phyloP scores from a whole-genome alignment of 2,329 filamentous ascomycete species.

The Diaporthe destruens region DNA sequence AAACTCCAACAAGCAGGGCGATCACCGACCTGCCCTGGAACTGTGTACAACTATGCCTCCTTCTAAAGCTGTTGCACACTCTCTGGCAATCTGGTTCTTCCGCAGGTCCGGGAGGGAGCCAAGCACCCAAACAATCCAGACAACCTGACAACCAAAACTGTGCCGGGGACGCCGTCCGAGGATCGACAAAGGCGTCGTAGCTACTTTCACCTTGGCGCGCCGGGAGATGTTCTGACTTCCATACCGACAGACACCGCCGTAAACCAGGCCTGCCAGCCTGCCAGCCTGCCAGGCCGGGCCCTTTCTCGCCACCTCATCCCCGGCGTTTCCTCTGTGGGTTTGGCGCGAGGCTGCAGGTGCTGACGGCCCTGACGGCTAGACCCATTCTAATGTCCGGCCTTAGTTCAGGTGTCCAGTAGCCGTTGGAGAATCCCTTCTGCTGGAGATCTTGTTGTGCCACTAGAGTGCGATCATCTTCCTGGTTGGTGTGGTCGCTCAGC shows the following conservation, averaged over 20 bases:
- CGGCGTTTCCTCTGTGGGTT: background rate
- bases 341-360: constrained; percentile 11
- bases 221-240: constrained; percentile 12
- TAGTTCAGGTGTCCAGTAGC: background rate
- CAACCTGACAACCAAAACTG: background rate
- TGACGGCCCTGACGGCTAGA: background rate
- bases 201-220: constrained; percentile 20
- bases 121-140: background rate
- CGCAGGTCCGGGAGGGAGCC: constrained; percentile 33
- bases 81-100: constrained; percentile 9
- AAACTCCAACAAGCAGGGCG: background rate
- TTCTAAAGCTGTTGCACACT: background rate
- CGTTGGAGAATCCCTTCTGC: background rate
- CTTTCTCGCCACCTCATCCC: constrained; percentile 23
- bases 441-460: constrained; percentile 1
- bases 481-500: background rate
- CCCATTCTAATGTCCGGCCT: constrained; percentile 10
- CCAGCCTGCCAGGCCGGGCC: background rate
- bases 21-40: constrained; percentile 10
- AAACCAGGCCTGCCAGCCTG: background rate
- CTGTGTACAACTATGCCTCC: constrained; percentile 1
- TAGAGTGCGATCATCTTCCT: background rate
- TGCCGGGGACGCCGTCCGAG: constrained; percentile 12
- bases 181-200: constrained; percentile 29
- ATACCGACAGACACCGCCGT: constrained; percentile 6